Evolutionary conservation across 208 protist genomes (phyloP).

Genomic region (Trypanosoma boissoni): DNA sequence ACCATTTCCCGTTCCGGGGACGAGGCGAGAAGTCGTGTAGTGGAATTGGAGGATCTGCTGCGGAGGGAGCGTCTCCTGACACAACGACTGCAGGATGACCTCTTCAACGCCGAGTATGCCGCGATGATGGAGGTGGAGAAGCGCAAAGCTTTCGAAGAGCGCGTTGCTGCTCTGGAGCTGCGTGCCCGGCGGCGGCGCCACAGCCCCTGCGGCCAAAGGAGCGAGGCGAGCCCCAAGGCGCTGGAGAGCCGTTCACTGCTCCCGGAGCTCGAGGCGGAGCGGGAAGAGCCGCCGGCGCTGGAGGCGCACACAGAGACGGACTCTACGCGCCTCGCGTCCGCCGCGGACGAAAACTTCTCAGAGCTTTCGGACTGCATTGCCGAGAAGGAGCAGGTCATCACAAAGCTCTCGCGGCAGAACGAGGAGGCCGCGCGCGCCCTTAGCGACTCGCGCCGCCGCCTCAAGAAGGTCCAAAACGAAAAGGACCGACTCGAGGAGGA

Average conservation of each 20-base stretch:
- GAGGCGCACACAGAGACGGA: slow-evolving; percentile 25
- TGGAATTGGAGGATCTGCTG: slow-evolving; percentile 31
- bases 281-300: slow-evolving; percentile 23
- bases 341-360: slow-evolving; percentile 18
- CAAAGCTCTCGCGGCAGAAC: slow-evolving; percentile 36
- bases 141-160: slow-evolving; percentile 58
- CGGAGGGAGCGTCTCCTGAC: slow-evolving; percentile 45
- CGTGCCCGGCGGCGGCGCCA: no score
- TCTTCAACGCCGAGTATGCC: slow-evolving; percentile 83
- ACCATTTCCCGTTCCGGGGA: background rate
- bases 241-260: slow-evolving; percentile 19
- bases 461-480: slow-evolving; percentile 24
- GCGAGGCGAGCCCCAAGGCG: slow-evolving; percentile 10
- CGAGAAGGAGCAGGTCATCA: slow-evolving; percentile 20
- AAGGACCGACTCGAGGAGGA: slow-evolving; percentile 42
- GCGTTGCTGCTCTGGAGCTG: no score
- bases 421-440: slow-evolving; percentile 33
- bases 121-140: slow-evolving; percentile 78
- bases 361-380: background rate
- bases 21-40: background rate
- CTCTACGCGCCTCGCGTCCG: slow-evolving; percentile 9
- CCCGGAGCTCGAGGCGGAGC: slow-evolving; percentile 31
- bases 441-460: slow-evolving; percentile 27
- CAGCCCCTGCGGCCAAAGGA: no score
- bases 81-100: slow-evolving; percentile 70